Conservation (phyloP, 768 basidiomycete species). For the Fistulinella prunicolor region DNA sequence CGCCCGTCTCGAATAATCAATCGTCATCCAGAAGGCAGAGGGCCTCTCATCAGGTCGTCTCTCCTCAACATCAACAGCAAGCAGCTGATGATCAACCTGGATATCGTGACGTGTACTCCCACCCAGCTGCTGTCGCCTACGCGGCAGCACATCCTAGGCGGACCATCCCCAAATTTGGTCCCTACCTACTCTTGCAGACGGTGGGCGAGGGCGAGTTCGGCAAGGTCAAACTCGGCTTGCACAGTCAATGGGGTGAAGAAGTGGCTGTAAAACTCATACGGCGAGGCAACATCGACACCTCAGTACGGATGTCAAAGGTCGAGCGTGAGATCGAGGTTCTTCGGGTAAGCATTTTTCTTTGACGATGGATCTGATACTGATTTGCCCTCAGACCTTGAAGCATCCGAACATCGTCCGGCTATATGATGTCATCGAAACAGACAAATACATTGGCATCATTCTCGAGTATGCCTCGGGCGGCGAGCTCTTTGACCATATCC, state of each 20-base stretch:
- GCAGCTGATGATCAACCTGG: conserved; percentile 43
- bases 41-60: conserved; percentile 70
- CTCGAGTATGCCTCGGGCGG: conserved; percentile 98
- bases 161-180: conserved; percentile 92
- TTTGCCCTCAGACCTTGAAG: conserved; percentile 68
- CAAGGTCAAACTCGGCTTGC: conserved; percentile 97
- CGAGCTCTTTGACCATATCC: conserved; percentile 97
- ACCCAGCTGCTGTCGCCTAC: conserved; percentile 84
- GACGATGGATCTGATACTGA: conserved; percentile 5
- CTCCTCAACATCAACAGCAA: conserved; percentile 42
- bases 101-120: conserved; percentile 75
- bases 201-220: conserved; percentile 98
- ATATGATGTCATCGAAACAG: conserved; percentile 98
- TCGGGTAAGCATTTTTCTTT: conserved; percentile 53
- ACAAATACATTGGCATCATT: conserved; percentile 99
- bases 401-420: conserved; percentile 98
- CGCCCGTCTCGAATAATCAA: conserved; percentile 41
- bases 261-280: conserved; percentile 98
- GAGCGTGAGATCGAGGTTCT: conserved; percentile 97
- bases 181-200: conserved; percentile 92
- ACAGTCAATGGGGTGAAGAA: conserved; percentile 91
- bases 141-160: conserved; percentile 78
- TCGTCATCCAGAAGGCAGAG: conserved; percentile 55
- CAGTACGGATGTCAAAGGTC: conserved; percentile 88
- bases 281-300: conserved; percentile 84